Percentiles rank a stretch among this genome's conserved stretches.
Evolutionary conservation across 176 grass and related monocot genomes (phyloP).

Genomic region (Zoysia pacifica): DNA sequence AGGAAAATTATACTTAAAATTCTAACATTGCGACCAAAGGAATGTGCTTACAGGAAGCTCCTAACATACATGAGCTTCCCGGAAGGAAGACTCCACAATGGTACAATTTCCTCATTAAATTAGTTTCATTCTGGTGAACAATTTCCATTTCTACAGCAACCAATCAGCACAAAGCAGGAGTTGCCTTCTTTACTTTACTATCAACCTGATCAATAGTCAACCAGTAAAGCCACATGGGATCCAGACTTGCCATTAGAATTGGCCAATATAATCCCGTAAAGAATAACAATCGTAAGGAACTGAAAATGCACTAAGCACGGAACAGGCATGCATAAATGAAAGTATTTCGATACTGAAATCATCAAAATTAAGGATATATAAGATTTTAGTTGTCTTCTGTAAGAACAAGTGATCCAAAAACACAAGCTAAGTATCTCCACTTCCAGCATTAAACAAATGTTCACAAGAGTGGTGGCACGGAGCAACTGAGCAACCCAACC

Average conservation of each 20-base stretch:
- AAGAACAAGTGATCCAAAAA: neutral
- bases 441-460: neutral
- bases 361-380: neutral
- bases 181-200: neutral
- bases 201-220: neutral
- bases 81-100: neutral
- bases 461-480: neutral
- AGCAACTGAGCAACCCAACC: neutral
- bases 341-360: neutral
- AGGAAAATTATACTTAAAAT: conserved; percentile 2
- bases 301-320: conserved; percentile 10
- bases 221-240: neutral
- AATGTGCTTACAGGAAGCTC: neutral
- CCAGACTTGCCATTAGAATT: neutral
- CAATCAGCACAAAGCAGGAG: neutral
- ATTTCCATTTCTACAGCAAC: neutral
- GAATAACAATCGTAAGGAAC: neutral
- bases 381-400: neutral
- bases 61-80: conserved; percentile 3
- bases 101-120: conserved; percentile 6
- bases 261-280: neutral
- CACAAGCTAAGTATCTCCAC: neutral
- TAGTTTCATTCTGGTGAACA: conserved; percentile 16
- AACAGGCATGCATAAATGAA: conserved; percentile 6
- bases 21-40: neutral